Percentiles rank a stretch among this genome's conserved stretches.
Evolutionary conservation across 176 grass and related monocot genomes (phyloP).

Genomic region (Areca catechu): DNA sequence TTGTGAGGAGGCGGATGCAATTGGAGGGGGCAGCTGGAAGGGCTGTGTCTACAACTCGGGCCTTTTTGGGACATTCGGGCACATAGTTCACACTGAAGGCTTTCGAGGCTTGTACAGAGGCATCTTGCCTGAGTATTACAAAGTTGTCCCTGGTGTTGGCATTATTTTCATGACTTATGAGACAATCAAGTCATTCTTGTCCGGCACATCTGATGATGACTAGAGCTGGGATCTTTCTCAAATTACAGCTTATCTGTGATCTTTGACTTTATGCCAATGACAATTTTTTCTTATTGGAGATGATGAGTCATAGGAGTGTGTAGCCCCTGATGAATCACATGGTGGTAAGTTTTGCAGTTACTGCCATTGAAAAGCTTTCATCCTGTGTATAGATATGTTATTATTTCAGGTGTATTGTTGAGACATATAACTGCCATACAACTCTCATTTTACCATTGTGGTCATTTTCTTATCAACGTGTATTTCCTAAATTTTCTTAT

Average conservation of each 20-base stretch:
- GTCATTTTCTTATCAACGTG: conserved; percentile 1
- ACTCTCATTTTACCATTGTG: conserved; percentile 13
- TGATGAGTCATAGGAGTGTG: no score
- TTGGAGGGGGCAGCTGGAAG: conserved; percentile 83
- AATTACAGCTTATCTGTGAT: no score
- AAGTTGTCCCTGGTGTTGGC: conserved; percentile 87
- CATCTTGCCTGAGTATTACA: conserved; percentile 91
- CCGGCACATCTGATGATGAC: conserved; percentile 26
- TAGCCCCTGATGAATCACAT: not conserved
- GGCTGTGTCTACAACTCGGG: conserved; percentile 62
- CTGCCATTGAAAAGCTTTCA: conserved; percentile 26
- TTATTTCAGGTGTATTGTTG: conserved; percentile 23
- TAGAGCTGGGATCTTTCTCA: conserved; percentile 14
- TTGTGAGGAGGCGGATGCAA: conserved; percentile 83
- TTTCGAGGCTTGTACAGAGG: conserved; percentile 89
- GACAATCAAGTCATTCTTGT: conserved; percentile 55
- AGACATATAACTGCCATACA: conserved; percentile 18
- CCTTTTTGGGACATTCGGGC: conserved; percentile 64
- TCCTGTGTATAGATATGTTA: conserved; percentile 13
- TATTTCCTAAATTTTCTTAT: no score
- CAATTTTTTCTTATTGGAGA: no score
- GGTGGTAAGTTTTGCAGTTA: conserved; percentile 47
- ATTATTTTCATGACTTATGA: conserved; percentile 97
- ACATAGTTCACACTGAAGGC: conserved; percentile 61
- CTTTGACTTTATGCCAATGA: no score